phyloP scores from a whole-genome alignment of 2,329 filamentous ascomycete species.

The Alternaria burnsii region DNA sequence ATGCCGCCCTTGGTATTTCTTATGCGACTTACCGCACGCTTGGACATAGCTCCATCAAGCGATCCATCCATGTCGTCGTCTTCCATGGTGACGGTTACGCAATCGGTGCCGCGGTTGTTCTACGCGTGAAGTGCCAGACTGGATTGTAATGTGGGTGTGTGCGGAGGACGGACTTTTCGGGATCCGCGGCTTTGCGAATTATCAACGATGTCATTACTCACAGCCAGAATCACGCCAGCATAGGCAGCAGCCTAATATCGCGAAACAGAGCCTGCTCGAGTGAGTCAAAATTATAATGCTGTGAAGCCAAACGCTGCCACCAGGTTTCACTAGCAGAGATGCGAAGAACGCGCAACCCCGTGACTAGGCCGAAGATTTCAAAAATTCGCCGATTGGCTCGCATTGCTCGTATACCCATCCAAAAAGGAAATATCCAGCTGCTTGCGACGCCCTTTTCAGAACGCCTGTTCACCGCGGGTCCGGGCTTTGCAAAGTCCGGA shows the following conservation, averaged over 20 bases:
- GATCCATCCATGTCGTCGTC: slow-evolving; percentile 41
- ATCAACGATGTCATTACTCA: slow-evolving; percentile 27
- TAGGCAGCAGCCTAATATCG: neutral
- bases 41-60: slow-evolving; percentile 36
- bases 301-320: neutral
- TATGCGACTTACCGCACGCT: slow-evolving; percentile 40
- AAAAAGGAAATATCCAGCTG: neutral
- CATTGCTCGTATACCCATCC: slow-evolving; percentile 7
- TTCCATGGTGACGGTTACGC: slow-evolving; percentile 36
- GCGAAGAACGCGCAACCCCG: slow-evolving; percentile 12
- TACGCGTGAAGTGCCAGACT: slow-evolving; percentile 25
- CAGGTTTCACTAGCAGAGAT: neutral
- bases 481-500: slow-evolving; percentile 4
- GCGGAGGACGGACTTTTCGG: slow-evolving; percentile 27
- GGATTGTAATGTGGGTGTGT: slow-evolving; percentile 13
- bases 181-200: slow-evolving; percentile 15
- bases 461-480: neutral
- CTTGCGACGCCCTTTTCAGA: slow-evolving; percentile 2
- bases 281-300: neutral
- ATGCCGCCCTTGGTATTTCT: neutral
- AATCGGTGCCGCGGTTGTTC: slow-evolving; percentile 19
- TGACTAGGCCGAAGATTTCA: slow-evolving; percentile 13
- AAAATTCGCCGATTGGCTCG: slow-evolving; percentile 2
- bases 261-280: neutral
- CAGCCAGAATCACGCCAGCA: neutral